Evolutionary conservation across 176 grass and related monocot genomes (phyloP).

Genomic region (Musa troglodytarum): DNA sequence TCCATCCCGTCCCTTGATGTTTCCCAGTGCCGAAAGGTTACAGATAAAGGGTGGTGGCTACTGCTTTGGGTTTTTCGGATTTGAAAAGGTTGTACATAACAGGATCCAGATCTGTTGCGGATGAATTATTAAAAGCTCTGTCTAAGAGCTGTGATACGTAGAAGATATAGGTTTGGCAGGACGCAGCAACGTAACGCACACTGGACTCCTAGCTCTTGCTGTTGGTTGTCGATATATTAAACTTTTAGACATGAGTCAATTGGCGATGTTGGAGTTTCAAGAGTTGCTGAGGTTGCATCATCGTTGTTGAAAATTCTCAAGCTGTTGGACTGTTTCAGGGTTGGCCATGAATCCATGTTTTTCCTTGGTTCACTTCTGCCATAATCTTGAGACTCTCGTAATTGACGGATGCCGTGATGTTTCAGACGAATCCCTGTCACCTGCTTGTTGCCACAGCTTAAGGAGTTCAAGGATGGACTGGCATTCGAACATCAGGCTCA

Average conservation of each 20-base stretch:
- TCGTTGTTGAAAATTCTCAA: constrained; percentile 57
- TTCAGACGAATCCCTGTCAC: constrained; percentile 38
- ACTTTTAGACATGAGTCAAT: constrained; percentile 74
- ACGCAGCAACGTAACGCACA: constrained; percentile 57
- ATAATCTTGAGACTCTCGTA: constrained; percentile 53
- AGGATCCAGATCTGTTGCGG: constrained; percentile 60
- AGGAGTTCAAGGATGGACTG: constrained; percentile 53
- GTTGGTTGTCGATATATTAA: constrained; percentile 59
- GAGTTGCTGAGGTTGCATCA: constrained; percentile 47
- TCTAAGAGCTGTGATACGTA: constrained; percentile 55
- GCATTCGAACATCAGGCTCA: constrained; percentile 50
- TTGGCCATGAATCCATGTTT: constrained; percentile 52
- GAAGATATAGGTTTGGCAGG: constrained; percentile 56
- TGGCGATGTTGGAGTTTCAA: constrained; percentile 53
- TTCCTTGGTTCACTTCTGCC: constrained; percentile 53
- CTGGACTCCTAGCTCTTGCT: constrained; percentile 50
- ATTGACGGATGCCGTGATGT: constrained; percentile 62
- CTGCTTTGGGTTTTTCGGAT: constrained; percentile 47
- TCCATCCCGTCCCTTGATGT: constrained; percentile 62
- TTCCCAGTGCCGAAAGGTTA: constrained; percentile 78
- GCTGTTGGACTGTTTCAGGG: constrained; percentile 58
- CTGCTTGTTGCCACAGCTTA: constrained; percentile 46
- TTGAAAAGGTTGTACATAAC: constrained; percentile 44
- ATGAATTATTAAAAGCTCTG: constrained; percentile 51
- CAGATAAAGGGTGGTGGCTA: constrained; percentile 50